phyloP scores from a whole-genome alignment of 805 yeast species.

The Osmozyma mogii region DNA sequence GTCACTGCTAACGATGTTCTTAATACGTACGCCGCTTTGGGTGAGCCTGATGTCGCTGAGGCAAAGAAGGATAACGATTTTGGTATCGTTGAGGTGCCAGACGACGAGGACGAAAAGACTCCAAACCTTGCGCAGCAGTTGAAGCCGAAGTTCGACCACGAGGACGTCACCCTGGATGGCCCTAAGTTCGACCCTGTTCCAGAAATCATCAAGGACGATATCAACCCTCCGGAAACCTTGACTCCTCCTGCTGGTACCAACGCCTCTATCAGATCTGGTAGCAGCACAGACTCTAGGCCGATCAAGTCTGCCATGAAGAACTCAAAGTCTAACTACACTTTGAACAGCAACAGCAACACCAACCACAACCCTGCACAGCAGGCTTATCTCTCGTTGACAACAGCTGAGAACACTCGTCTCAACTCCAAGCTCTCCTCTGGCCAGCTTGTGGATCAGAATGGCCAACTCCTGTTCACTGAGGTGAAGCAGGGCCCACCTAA shows the following conservation, averaged over 20 bases:
- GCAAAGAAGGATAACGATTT: conserved; percentile 13
- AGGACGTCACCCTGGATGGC: conserved; percentile 3
- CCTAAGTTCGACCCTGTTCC: conserved; percentile 23
- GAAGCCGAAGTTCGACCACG: conserved; percentile 16
- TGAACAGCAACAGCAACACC: conserved; percentile 4
- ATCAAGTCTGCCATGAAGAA: conserved; percentile 45
- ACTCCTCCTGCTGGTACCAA: conserved; percentile 10
- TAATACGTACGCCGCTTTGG: not conserved
- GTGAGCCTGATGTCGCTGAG: conserved; percentile 7
- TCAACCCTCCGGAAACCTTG: conserved; percentile 5
- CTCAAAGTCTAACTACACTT: conserved; percentile 17
- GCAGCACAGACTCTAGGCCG: conserved; percentile 20
- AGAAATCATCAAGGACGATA: conserved; percentile 15
- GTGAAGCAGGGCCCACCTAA: conserved; percentile 5
- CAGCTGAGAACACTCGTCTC: conserved; percentile 72
- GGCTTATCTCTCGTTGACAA: conserved; percentile 61
- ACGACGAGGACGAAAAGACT: conserved; percentile 15
- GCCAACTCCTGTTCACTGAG: not conserved
- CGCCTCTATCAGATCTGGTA: conserved; percentile 24
- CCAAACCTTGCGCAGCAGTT: conserved; percentile 17
- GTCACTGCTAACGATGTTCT: conserved; percentile 3
- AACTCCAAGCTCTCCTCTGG: conserved; percentile 52
- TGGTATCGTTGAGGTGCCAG: conserved; percentile 17
- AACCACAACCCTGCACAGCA: conserved; percentile 42
- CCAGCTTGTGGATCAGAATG: conserved; percentile 20